phyloP scores from a whole-genome alignment of 2,329 filamentous ascomycete species.

The Cadophora sp. region DNA sequence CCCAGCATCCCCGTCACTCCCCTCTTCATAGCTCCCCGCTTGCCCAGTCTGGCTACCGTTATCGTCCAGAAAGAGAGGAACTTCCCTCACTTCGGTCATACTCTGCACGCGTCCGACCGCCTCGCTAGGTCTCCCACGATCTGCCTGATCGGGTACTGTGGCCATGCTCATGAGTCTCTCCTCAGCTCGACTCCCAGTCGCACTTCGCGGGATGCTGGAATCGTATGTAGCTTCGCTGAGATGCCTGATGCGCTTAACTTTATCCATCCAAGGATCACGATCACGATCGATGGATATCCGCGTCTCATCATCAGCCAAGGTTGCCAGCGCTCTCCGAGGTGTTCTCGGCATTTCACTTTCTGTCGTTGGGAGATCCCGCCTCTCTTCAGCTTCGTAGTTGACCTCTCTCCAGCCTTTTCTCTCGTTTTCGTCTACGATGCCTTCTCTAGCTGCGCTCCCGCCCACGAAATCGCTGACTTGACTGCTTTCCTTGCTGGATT shows the following conservation, averaged over 20 bases:
- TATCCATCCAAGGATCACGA: constrained; percentile 12
- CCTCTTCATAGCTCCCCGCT: background rate
- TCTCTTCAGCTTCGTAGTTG: background rate
- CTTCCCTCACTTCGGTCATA: background rate
- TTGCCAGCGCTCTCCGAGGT: background rate
- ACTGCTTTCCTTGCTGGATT: background rate
- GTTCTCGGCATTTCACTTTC: background rate
- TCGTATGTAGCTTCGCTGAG: background rate
- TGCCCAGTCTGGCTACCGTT: background rate
- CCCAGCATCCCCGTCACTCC: background rate
- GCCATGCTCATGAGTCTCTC: background rate
- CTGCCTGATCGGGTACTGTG: background rate
- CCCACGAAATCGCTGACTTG: background rate
- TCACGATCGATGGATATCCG: background rate
- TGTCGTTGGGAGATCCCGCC: background rate
- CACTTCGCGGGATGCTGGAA: background rate
- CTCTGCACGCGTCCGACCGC: background rate
- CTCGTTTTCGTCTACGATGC: background rate
- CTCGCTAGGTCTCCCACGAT: background rate
- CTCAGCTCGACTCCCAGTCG: background rate
- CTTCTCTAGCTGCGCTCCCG: no score
- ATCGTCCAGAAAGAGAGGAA: constrained; percentile 2
- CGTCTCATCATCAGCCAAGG: background rate
- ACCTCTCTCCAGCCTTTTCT: background rate
- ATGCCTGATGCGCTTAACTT: background rate